Conservation (phyloP, 2,329 filamentous ascomycete species). For the Nothophaeocryptopus gaeumannii region DNA sequence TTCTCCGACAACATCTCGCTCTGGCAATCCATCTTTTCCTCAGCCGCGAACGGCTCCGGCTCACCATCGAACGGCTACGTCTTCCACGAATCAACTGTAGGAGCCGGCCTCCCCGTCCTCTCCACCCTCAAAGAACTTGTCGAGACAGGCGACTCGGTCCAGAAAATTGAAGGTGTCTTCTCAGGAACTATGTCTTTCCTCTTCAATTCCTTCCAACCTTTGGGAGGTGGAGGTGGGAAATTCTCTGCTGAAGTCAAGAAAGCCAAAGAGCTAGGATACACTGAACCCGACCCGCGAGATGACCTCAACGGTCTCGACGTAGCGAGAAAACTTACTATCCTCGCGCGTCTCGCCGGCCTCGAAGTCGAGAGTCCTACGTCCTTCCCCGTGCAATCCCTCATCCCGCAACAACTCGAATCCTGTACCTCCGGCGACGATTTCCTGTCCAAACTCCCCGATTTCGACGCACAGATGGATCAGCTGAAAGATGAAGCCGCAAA, state of each 20-base stretch:
- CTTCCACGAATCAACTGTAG: constrained; percentile 93
- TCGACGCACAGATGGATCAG: constrained; percentile 86
- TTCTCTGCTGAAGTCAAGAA: constrained; percentile 91
- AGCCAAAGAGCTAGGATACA: constrained; percentile 90
- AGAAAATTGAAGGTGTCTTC: constrained; percentile 93
- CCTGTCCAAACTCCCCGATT: constrained; percentile 72
- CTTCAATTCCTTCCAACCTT: constrained; percentile 94
- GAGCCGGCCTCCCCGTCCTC: constrained; percentile 88
- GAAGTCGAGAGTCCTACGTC: constrained; percentile 77
- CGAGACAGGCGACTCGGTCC: constrained; percentile 86
- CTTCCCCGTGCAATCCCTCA: constrained; percentile 92
- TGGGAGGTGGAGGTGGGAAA: constrained; percentile 68
- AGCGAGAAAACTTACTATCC: constrained; percentile 92
- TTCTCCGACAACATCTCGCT: constrained; percentile 79
- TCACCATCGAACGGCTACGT: constrained; percentile 63
- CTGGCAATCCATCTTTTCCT: constrained; percentile 82
- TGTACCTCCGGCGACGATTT: constrained; percentile 80
- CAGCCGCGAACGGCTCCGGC: constrained; percentile 61
- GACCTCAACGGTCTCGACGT: constrained; percentile 87
- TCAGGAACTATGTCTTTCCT: constrained; percentile 97
- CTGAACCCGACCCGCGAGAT: constrained; percentile 81
- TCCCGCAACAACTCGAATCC: constrained; percentile 80
- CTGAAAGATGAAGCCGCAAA: constrained; percentile 80
- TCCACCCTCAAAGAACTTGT: constrained; percentile 93
- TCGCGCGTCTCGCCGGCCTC: constrained; percentile 81